Conservation (phyloP, 208 protist genomes). For the Leishmania braziliensis region DNA sequence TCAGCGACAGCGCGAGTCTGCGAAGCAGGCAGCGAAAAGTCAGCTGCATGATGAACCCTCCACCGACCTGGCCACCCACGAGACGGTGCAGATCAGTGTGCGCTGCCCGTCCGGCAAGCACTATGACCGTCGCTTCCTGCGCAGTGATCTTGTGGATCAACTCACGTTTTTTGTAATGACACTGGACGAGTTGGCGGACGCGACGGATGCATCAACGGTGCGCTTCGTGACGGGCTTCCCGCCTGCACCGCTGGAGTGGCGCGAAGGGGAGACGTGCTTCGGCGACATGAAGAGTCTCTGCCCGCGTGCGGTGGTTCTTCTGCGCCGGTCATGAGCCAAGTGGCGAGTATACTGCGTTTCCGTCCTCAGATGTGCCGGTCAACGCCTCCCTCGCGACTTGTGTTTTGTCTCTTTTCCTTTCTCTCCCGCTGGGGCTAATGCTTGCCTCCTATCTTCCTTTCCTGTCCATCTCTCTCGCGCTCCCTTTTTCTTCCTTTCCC, state of each 20-base stretch:
- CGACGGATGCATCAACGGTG: conserved; percentile 36
- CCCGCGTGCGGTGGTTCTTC: conserved; percentile 66
- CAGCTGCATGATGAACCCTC: conserved; percentile 53
- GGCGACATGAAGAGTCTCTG: conserved; percentile 56
- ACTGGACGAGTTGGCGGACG: conserved; percentile 55
- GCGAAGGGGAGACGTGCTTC: conserved; percentile 42
- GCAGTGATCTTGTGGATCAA: conserved; percentile 53
- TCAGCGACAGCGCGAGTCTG: conserved; percentile 12
- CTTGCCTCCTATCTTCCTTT: not conserved
- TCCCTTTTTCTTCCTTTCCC: not conserved
- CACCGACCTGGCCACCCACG: conserved; percentile 23
- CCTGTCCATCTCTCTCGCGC: not conserved
- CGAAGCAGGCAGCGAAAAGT: conserved; percentile 19
- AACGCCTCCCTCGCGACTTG: not conserved
- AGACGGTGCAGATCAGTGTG: conserved; percentile 53
- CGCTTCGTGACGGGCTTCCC: conserved; percentile 76
- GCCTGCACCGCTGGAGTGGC: conserved; percentile 47
- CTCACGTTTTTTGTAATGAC: conserved; percentile 57
- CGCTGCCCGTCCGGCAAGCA: conserved; percentile 51
- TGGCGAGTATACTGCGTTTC: too few species aligned
- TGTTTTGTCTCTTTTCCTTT: not conserved
- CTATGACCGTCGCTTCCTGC: conserved; percentile 62
- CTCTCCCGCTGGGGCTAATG: not conserved
- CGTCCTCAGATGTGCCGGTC: not conserved
- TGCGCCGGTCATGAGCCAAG: conserved; percentile 38